Evolutionary conservation across 73 alveolate species (phyloP).

Genomic region (Stentor coeruleus): DNA sequence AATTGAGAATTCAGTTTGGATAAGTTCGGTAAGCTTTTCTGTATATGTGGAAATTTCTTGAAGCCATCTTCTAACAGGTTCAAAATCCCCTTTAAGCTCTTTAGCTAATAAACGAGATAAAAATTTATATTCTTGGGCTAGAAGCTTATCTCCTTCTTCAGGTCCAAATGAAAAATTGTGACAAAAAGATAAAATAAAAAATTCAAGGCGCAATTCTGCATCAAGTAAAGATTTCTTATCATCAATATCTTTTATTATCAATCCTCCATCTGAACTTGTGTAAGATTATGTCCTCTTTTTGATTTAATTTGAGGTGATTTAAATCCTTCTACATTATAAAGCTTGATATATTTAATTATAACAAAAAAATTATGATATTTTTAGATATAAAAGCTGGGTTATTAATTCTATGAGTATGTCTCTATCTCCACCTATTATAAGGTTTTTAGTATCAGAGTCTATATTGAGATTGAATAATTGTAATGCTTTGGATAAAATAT

Average conservation of each 20-base stretch:
- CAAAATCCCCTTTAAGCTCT: constrained; percentile 84
- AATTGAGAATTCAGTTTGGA: constrained; percentile 31
- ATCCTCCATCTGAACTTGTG: constrained; percentile 31
- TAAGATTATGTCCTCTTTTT: too few relatives aligned
- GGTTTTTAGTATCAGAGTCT: constrained; percentile 53
- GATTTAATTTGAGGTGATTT: not conserved
- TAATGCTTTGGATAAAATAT: not conserved
- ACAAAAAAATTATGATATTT: too few relatives aligned
- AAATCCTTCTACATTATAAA: constrained; percentile 7
- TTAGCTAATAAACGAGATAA: constrained; percentile 72
- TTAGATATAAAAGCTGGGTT: too few relatives aligned
- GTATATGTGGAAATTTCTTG: constrained; percentile 57
- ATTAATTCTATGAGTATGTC: constrained; percentile 29
- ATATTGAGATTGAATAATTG: constrained; percentile 29
- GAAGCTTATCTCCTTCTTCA: constrained; percentile 68
- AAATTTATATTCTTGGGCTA: constrained; percentile 70
- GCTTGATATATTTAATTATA: too few relatives aligned
- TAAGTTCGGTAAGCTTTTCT: constrained; percentile 32
- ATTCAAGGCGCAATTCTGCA: constrained; percentile 49
- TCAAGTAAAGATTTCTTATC: constrained; percentile 37
- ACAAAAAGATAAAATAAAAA: constrained; percentile 54
- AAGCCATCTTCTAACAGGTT: constrained; percentile 63
- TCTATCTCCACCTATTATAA: constrained; percentile 58
- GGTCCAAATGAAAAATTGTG: constrained; percentile 54
- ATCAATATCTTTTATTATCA: constrained; percentile 26